Conservation (phyloP, 2,329 filamentous ascomycete species). For the Sporothrix inflata region DNA sequence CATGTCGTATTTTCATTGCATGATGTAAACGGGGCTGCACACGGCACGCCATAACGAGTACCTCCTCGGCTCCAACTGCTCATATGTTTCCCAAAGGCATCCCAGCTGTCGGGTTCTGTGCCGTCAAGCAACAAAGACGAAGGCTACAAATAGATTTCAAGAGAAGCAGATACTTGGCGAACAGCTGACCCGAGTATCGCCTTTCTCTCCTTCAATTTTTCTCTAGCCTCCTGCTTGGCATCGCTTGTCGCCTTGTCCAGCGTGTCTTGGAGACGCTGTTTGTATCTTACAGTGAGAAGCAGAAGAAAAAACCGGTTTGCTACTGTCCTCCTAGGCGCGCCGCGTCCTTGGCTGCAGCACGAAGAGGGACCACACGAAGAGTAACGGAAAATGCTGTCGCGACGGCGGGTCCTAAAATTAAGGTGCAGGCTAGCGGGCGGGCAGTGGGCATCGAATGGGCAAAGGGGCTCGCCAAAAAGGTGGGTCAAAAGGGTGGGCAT, state of each 20-base stretch:
- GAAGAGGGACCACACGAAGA: no score
- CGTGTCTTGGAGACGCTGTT: neutral
- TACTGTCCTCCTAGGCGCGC: neutral
- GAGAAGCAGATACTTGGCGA: neutral
- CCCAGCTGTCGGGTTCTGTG: neutral
- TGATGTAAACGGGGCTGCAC: neutral
- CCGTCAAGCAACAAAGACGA: neutral
- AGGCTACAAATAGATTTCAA: neutral
- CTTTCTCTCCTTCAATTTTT: neutral
- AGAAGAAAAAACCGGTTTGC: neutral
- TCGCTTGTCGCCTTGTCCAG: neutral
- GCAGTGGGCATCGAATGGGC: no score
- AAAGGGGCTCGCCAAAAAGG: neutral
- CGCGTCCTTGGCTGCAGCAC: constrained; percentile 4
- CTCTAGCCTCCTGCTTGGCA: neutral
- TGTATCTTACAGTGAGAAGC: neutral
- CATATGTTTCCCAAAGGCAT: no score
- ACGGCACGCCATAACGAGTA: neutral
- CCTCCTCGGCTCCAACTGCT: neutral
- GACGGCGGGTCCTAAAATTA: neutral
- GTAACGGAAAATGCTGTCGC: no score
- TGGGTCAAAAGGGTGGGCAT: neutral
- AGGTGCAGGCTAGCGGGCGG: constrained; percentile 2
- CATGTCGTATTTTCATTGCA: neutral
- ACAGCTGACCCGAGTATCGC: neutral